These are phyloP conservation scores for Magnaporthiopsis rhizophila DNA, from an alignment of 2,329 filamentous ascomycete genomes.

Conservation along the genomic window DNA sequence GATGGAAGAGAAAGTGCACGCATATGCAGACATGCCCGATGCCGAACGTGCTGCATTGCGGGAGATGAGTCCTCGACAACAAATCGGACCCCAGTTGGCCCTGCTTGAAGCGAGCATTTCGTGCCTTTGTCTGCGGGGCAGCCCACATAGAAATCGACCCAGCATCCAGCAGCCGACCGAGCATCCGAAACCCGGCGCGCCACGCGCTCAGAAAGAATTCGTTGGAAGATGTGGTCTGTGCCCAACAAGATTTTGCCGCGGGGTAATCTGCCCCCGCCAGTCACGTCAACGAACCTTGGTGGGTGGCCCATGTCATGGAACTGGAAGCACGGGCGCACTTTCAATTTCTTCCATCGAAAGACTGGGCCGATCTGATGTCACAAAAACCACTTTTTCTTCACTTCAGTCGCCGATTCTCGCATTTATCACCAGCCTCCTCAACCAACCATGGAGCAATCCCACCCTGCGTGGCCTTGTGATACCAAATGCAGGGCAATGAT, in stretches of 20 bases:
- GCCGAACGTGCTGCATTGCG: neutral
- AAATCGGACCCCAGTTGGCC: neutral
- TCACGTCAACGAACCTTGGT: neutral
- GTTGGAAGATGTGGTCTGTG: neutral
- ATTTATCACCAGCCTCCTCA: neutral
- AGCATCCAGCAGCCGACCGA: neutral
- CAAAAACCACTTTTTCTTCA: neutral
- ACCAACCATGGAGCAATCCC: neutral
- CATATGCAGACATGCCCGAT: neutral
- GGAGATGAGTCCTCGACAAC: neutral
- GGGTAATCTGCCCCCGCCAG: neutral
- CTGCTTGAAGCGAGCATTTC: neutral
- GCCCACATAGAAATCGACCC: neutral
- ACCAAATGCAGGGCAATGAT: neutral
- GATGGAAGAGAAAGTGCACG: neutral
- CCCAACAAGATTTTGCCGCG: neutral
- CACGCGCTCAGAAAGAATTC: neutral
- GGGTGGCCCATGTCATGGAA: neutral
- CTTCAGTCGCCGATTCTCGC: neutral
- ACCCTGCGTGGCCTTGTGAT: neutral
- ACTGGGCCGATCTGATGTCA: too few relatives aligned
- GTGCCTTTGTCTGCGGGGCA: neutral
- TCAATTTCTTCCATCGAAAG: neutral
- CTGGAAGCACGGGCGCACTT: neutral
- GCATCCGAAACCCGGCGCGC: too few relatives aligned